A percentile compares a stretch with the other conserved stretches of the same genome.
phyloP scores from a whole-genome alignment of 805 yeast species.

The Isabelozyma gotoi region DNA sequence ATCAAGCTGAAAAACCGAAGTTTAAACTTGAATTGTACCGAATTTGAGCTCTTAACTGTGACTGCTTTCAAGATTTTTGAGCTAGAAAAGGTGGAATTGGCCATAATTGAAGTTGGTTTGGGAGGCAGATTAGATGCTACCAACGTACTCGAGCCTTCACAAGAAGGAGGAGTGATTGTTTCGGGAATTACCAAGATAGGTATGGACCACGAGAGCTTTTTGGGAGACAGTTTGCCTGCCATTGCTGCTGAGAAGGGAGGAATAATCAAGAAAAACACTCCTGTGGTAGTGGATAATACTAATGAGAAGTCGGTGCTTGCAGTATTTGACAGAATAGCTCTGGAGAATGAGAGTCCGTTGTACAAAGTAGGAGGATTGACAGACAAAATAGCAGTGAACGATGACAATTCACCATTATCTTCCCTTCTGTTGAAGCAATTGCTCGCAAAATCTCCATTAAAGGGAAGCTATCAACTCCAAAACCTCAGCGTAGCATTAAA shows the following conservation, averaged over 20 bases:
- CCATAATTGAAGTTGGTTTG: slow-evolving; percentile 90
- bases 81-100: slow-evolving; percentile 59
- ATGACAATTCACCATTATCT: neutral
- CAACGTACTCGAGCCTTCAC: slow-evolving; percentile 52
- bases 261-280: slow-evolving; percentile 60
- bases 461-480: slow-evolving; percentile 70
- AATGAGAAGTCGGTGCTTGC: slow-evolving; percentile 53
- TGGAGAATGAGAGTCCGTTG: slow-evolving; percentile 24
- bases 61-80: slow-evolving; percentile 79
- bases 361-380: slow-evolving; percentile 11
- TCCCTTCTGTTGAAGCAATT: neutral
- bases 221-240: slow-evolving; percentile 63
- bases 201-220: slow-evolving; percentile 75
- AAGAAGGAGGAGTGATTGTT: slow-evolving; percentile 38
- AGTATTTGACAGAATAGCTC: slow-evolving; percentile 43
- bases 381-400: neutral
- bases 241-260: slow-evolving; percentile 89
- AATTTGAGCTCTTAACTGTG: slow-evolving; percentile 84
- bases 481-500: slow-evolving; percentile 70
- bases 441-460: slow-evolving; percentile 48
- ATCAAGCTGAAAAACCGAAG: slow-evolving; percentile 42
- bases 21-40: slow-evolving; percentile 66
- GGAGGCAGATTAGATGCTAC: slow-evolving; percentile 93
- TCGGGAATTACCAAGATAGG: slow-evolving; percentile 85
- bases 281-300: slow-evolving; percentile 71